Percentiles rank a stretch among this genome's conserved stretches.
Evolutionary conservation across 2,329 filamentous ascomycete species (phyloP).

Genomic region (Aquanectria penicillioides): DNA sequence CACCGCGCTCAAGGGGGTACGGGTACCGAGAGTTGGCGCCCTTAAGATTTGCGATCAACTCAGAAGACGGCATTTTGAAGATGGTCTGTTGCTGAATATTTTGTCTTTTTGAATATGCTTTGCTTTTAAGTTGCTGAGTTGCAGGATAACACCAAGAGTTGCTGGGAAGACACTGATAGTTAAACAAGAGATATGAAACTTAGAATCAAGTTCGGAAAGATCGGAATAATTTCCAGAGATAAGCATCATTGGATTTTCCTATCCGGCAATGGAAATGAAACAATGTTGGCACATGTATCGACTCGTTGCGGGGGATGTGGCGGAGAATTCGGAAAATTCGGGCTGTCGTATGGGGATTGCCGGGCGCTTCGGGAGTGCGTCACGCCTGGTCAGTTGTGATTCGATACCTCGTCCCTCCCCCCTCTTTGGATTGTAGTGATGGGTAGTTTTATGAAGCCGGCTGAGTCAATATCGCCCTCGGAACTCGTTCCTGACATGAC

Average conservation of each 20-base stretch:
- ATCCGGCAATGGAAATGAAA: background rate
- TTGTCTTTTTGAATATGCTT: background rate
- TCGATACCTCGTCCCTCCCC: background rate
- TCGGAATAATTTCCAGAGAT: background rate
- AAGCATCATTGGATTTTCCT: background rate
- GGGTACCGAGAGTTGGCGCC: background rate
- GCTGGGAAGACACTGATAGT: background rate
- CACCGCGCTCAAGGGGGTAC: background rate
- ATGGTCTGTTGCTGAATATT: background rate
- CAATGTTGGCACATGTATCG: background rate
- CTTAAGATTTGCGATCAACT: background rate
- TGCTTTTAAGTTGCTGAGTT: background rate
- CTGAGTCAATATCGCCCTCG: background rate
- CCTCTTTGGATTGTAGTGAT: background rate
- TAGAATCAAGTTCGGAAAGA: background rate
- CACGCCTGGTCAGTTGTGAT: too few species aligned
- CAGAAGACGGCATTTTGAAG: background rate
- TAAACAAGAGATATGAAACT: background rate
- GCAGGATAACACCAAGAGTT: background rate
- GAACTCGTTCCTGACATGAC: background rate
- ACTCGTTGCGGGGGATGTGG: too few species aligned
- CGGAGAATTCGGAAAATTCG: slow-evolving; percentile 1
- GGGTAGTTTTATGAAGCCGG: background rate
- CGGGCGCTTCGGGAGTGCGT: too few species aligned
- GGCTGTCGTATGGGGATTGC: too few species aligned